A percentile compares a stretch with the other conserved stretches of the same genome.
Conservation (phyloP, 208 protist genomes). For the Naegleria lovaniensis region DNA sequence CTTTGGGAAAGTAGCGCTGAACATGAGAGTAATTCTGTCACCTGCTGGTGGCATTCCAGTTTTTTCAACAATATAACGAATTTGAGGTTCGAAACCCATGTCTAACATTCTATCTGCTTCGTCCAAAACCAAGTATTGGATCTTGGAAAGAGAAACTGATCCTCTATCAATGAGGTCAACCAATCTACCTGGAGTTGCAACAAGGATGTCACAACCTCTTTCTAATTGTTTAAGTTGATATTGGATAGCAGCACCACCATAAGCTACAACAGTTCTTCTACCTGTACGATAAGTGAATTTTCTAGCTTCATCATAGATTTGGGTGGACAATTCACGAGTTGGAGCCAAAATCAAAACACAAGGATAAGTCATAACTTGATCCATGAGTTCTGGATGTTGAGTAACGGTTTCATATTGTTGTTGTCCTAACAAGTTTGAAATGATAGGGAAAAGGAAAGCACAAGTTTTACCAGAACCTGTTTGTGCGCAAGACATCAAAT, state of each 20-base stretch:
- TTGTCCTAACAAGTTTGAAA: constrained; percentile 60
- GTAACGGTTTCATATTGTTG: constrained; percentile 39
- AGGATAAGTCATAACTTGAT: constrained; percentile 54
- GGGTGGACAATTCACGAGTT: constrained; percentile 91
- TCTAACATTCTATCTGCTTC: constrained; percentile 86
- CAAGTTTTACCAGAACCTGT: constrained; percentile 97
- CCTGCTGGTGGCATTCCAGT: constrained; percentile 44
- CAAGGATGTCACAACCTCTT: constrained; percentile 83
- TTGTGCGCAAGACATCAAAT: constrained; percentile 86
- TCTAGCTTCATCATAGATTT: constrained; percentile 92
- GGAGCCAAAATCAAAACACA: constrained; percentile 88
- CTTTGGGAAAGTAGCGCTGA: constrained; percentile 81
- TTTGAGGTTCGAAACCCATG: constrained; percentile 87
- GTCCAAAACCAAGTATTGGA: constrained; percentile 70
- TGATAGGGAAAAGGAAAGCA: constrained; percentile 93
- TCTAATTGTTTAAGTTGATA: constrained; percentile 91
- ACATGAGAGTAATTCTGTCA: constrained; percentile 79
- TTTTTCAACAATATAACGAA: constrained; percentile 70
- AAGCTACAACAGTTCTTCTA: constrained; percentile 87
- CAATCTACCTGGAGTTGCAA: constrained; percentile 80
- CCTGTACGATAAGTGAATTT: constrained; percentile 90
- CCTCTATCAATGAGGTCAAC: constrained; percentile 76
- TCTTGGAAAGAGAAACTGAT: constrained; percentile 69
- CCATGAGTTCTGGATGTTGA: constrained; percentile 54
- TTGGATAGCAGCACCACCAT: constrained; percentile 90